These are phyloP conservation scores for Hyparrhenia diplandra DNA, from an alignment of 176 grass and related monocot genomes.

Conservation along the genomic window DNA sequence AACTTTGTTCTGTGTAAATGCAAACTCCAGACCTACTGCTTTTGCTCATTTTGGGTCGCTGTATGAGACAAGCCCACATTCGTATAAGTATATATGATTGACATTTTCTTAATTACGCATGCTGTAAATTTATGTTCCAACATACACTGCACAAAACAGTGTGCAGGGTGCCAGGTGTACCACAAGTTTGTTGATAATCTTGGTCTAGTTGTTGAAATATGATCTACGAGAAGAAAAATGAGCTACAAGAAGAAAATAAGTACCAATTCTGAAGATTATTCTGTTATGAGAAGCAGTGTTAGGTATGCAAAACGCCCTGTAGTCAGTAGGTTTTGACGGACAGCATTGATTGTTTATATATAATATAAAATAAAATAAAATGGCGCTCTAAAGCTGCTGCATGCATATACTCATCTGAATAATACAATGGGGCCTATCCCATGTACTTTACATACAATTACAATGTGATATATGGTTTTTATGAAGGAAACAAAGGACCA, in stretches of 20 bases:
- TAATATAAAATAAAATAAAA: background rate
- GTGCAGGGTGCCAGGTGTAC: too few relatives aligned
- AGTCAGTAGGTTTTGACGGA: background rate
- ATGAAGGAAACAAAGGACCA: background rate
- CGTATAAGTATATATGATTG: background rate
- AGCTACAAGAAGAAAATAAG: constrained; percentile 36
- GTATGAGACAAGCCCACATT: background rate
- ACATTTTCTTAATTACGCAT: background rate
- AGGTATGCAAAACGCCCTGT: constrained; percentile 24
- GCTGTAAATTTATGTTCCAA: constrained; percentile 10
- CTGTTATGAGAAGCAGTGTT: constrained; percentile 6
- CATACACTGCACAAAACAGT: too few relatives aligned
- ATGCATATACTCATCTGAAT: background rate
- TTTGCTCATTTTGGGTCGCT: background rate
- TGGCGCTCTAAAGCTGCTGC: background rate
- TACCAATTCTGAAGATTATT: constrained; percentile 33
- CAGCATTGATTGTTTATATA: background rate
- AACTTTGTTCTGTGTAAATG: background rate
- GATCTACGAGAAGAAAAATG: constrained; percentile 55
- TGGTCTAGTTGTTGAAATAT: constrained; percentile 82
- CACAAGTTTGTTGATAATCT: constrained; percentile 96
- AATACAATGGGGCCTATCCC: background rate
- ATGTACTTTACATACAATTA: background rate
- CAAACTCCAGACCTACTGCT: background rate
- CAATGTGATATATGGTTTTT: background rate